Evolutionary conservation across 768 basidiomycete species (phyloP).

Genomic region (Boletus vinaceobasis): DNA sequence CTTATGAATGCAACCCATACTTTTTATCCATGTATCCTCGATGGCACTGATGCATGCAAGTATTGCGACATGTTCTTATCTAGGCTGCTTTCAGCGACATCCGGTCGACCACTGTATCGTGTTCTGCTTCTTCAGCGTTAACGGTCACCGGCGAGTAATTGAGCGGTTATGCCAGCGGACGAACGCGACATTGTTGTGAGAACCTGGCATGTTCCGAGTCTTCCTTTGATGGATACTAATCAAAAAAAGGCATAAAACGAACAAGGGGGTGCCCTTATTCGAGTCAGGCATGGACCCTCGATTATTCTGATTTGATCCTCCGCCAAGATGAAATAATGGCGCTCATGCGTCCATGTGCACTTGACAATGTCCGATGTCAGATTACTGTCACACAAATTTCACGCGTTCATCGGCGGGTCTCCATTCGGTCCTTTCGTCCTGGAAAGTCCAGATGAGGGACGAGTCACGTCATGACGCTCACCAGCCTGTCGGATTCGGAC

Average conservation of each 20-base stretch:
- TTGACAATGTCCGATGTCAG: background rate
- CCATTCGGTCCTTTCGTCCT: background rate
- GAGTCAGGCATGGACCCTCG: no score
- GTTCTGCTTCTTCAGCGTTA: background rate
- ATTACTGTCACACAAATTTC: background rate
- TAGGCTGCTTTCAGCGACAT: background rate
- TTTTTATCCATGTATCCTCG: slow-evolving; percentile 18
- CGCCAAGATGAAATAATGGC: background rate
- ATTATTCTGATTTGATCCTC: background rate
- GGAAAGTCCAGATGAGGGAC: background rate
- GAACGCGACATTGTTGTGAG: background rate
- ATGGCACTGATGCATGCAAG: slow-evolving; percentile 10
- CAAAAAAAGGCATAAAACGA: background rate
- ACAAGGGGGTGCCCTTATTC: no score
- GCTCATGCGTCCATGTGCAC: background rate
- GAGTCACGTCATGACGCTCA: background rate
- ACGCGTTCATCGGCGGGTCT: background rate
- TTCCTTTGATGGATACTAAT: background rate
- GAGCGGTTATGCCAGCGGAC: background rate
- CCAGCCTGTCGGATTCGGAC: background rate
- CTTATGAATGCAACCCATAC: slow-evolving; percentile 28
- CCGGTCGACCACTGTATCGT: background rate
- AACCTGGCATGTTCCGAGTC: slow-evolving; percentile 16
- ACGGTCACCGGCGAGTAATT: background rate
- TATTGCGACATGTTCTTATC: slow-evolving; percentile 5